Base-by-base conservation (phyloP, 176 grass and related monocot genomes). In the Oryza officinalis region DNA sequence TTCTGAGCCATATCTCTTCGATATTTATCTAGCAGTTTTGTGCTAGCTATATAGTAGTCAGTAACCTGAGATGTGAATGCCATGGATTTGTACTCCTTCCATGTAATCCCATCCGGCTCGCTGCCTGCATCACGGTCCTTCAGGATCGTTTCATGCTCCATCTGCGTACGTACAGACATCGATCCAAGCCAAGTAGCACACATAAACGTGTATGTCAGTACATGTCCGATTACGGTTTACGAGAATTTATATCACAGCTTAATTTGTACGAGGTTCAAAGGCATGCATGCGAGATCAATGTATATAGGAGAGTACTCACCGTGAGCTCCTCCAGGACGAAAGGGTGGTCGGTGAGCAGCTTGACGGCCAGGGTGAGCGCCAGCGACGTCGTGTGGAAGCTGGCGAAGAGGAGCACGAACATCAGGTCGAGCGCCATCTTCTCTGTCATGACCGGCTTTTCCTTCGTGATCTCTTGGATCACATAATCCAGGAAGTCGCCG, bases 371-470 rank as follows among this genome's bases (percentile, higher is more conserved):
- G 1, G 87, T 92, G 65, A 92, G 71, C 76, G 91, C 83, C 71
- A 91, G 81, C 71, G 89, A 88, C n/a, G 89, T 91, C 1, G 85
- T 91, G 81, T 88, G 77, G 77, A 91, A 91, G 72, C 89, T 91
- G n/a, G 89, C 89, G 72, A 91, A 91, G 54, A 91, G 89, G 66
- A 91, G 81, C 57, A 91, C 76, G 31, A 88, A 91, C 77, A 91
- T 77, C 4, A 91, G 72, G 72, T 91, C 89, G 10, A 91, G 85
- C 44, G 85, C 89, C 76, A 91, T 88, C 2, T 25, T 71, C 71
- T 91, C 81, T 7, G 81, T 91, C 77, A 85, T 63, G 0, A 85
- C 32, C 13, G 89, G 77, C 77, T 77, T 84, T 67, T 91, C 85
- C 86, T 77, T 91, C 1, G 66, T 72, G 3, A 91, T 76, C 78